phyloP scores from a whole-genome alignment of 306 rosid species.

The Potentilla sterilis region DNA sequence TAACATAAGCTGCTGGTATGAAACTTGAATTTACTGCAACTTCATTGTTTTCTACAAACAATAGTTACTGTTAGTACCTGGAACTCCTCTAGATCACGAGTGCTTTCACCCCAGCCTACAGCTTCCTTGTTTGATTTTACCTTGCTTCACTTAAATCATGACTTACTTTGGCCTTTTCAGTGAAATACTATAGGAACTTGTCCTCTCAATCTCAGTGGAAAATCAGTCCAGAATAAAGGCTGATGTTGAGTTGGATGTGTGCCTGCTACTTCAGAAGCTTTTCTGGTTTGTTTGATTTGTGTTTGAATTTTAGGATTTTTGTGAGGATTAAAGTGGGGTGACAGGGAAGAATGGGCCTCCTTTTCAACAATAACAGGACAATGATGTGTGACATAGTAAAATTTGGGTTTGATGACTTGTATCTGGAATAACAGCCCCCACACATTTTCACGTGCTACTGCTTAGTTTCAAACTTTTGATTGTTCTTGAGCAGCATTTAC shows the following conservation, averaged over 20 bases:
- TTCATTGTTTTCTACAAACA: neutral
- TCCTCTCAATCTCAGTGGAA: conserved; percentile 7
- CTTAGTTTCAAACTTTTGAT: neutral
- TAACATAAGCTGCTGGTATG: neutral
- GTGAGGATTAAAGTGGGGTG: neutral
- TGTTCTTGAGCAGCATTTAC: neutral
- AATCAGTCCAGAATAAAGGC: neutral
- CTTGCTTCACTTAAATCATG: neutral
- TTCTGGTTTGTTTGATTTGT: neutral
- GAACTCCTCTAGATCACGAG: neutral
- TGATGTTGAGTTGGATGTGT: neutral
- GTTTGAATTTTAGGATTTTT: neutral
- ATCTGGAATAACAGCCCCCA: neutral
- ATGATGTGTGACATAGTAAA: conserved; percentile 6
- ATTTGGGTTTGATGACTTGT: neutral
- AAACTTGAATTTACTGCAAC: neutral
- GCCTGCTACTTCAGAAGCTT: neutral
- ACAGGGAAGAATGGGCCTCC: neutral
- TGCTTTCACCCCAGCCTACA: neutral
- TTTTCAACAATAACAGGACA: neutral
- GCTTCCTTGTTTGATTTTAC: neutral
- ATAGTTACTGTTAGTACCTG: neutral
- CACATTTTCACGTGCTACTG: neutral
- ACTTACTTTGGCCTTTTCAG: neutral
- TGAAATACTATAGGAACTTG: neutral